Evolutionary conservation across 192 early-diverging fungal genomes (phyloP).

Genomic region (Helicostylum pulchrum): DNA sequence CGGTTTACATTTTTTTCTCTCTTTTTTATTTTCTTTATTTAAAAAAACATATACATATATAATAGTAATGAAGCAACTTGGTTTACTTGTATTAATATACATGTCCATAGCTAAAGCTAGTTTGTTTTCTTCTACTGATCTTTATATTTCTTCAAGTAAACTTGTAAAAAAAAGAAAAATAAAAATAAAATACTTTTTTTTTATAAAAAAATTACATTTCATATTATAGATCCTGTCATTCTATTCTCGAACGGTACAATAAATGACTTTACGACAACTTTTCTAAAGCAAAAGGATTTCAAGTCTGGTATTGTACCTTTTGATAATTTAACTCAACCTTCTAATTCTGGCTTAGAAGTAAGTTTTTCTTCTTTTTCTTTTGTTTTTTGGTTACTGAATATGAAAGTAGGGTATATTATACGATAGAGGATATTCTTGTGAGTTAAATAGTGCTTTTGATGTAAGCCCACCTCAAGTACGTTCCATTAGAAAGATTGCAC

Average conservation of each 20-base stretch:
- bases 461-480: neutral
- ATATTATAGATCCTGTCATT: constrained; percentile 7
- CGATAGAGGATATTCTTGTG: constrained; percentile 26
- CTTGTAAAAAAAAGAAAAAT: neutral
- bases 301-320: constrained; percentile 15
- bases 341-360: constrained; percentile 19
- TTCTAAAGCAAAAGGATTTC: constrained; percentile 4
- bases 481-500: constrained; percentile 20
- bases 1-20: neutral
- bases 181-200: neutral
- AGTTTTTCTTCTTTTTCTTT: neutral
- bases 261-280: neutral
- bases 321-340: constrained; percentile 20
- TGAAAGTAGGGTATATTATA: constrained; percentile 26
- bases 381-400: neutral
- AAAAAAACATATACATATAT: neutral
- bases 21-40: constrained; percentile 11
- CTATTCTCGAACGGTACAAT: constrained; percentile 8
- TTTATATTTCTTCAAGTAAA: constrained; percentile 21
- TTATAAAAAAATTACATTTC: neutral
- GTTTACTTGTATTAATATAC: constrained; percentile 9
- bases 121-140: constrained; percentile 20
- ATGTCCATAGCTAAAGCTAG: constrained; percentile 6
- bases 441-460: constrained; percentile 8
- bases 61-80: neutral